Base-by-base conservation (phyloP, 768 basidiomycete species). In the Collybiopsis luxurians region DNA sequence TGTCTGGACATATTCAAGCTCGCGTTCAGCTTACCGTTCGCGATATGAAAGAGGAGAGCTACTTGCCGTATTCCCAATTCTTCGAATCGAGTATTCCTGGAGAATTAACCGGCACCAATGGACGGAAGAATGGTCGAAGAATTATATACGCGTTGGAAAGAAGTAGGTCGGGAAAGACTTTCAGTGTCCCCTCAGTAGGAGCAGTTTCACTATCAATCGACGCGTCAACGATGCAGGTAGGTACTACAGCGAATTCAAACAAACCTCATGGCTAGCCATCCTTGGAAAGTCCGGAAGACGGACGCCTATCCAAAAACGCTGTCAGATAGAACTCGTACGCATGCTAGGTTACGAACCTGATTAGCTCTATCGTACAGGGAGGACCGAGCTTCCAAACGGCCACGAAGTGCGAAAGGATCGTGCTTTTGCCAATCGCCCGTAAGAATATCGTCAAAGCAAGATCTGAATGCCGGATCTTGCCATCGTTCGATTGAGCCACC, bases 401-500 rank as follows among this genome's bases (percentile, higher is more conserved):
- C 77, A 40, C 78, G 77, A 3, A 88, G 71, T 31, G 83, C 83
- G 60, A 84, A 90, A 3, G 87, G 82, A 65, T 90, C 85, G 63
- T 90, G 86, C 39, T 75, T 64, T 31, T 74, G 74, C 86, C 87
- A 90, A 50, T 81, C 71, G 0, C 86, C 86, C 26, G 66, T 67
- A 45, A 90, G 73, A 48, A 90, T 85, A 47, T 82, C 79, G 4
- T 71, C 72, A 61, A 87, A 90, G 64, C 83, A 88, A 4, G 70
- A 72, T 49, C 85, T 74, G 69, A 84, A 85, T 5, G 61, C 66
- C 1, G 75, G 67, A 67, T 90, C 85, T 68, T 88, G 84, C 86
- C 85, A 87, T 12, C 92, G 77, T 67, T 94, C 91, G 26, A 91
- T 83, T 0, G 81, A 70, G 7, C 89, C 89, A 6, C 90, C 90